Percentiles rank a stretch among this genome's conserved stretches.
These are phyloP conservation scores for Ceratobasidium sp. DNA, from an alignment of 1,284 basidiomycete species.

Conservation along the genomic window DNA sequence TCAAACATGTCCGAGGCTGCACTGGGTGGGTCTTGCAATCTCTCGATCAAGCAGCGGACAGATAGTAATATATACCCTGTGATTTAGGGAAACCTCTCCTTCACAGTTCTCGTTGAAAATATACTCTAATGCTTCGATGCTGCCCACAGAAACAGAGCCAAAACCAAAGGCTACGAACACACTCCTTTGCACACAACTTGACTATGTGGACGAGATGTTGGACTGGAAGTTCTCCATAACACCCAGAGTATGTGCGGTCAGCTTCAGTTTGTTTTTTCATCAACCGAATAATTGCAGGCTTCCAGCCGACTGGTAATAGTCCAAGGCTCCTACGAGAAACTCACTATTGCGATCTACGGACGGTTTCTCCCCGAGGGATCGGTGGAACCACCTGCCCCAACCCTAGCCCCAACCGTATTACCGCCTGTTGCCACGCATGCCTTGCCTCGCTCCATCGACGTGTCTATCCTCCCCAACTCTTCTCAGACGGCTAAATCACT, in stretches of 20 bases:
- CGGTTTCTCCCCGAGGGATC: conserved; percentile 55
- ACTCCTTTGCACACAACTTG: conserved; percentile 71
- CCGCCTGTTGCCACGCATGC: background rate
- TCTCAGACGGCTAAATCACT: conserved; percentile 24
- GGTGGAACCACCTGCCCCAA: background rate
- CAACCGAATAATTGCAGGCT: conserved; percentile 55
- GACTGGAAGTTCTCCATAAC: conserved; percentile 76
- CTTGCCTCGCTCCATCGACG: conserved; percentile 18
- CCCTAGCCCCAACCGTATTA: background rate
- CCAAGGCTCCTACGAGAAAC: conserved; percentile 67
- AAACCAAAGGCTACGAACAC: conserved; percentile 68
- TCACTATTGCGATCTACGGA: conserved; percentile 76
- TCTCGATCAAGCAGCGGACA: conserved; percentile 1
- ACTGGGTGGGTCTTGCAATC: conserved; percentile 61
- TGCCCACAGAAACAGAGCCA: conserved; percentile 59
- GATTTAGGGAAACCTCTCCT: conserved; percentile 68
- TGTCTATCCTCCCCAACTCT: conserved; percentile 13
- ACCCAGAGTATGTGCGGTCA: conserved; percentile 56
- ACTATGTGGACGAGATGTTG: conserved; percentile 70
- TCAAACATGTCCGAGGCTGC: conserved; percentile 62
- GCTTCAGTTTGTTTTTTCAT: conserved; percentile 32
- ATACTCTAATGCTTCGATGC: conserved; percentile 69
- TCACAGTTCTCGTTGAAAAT: conserved; percentile 73
- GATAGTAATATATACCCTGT: conserved; percentile 27
- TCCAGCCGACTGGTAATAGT: conserved; percentile 80